Evolutionary conservation across 1,139 yeast genomes (phyloP).

Genomic region (Candida tetrigidarum): DNA sequence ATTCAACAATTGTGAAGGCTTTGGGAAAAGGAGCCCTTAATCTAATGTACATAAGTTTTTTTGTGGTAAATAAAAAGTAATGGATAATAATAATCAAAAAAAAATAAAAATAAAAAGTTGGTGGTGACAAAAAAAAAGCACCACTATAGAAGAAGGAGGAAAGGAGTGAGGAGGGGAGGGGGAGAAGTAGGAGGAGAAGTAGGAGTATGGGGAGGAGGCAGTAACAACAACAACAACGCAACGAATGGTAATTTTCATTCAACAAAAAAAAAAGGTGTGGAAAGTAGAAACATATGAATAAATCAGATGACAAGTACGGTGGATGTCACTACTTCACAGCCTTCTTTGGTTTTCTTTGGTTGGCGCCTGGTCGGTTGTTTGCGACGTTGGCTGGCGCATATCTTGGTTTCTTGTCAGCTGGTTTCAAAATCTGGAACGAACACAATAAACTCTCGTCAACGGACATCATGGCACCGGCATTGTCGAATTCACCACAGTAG

Average conservation of each 20-base stretch:
- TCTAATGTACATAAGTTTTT: slow-evolving; percentile 6
- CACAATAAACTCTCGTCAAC: slow-evolving; percentile 95
- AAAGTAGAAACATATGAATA: too few species aligned
- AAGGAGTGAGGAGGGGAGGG: not conserved
- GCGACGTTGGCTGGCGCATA: slow-evolving; percentile 57
- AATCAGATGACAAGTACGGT: not conserved
- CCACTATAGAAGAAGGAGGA: not conserved
- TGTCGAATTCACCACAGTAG: slow-evolving; percentile 98
- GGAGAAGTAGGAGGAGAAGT: too few species aligned
- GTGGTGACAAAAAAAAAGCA: not conserved
- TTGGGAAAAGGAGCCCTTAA: not conserved
- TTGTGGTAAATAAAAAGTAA: slow-evolving; percentile 1
- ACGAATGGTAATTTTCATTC: not conserved
- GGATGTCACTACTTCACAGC: slow-evolving; percentile 42
- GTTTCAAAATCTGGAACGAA: slow-evolving; percentile 96
- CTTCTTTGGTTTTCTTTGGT: slow-evolving; percentile 76
- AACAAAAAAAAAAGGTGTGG: not conserved
- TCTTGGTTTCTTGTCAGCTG: slow-evolving; percentile 89
- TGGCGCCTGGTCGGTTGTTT: slow-evolving; percentile 60
- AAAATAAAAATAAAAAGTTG: not conserved
- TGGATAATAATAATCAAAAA: slow-evolving; percentile 1
- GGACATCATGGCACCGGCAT: slow-evolving; percentile 99
- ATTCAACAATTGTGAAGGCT: slow-evolving; percentile 3
- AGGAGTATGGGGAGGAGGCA: slow-evolving; percentile 1
- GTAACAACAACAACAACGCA: not conserved